A percentile compares a stretch with the other conserved stretches of the same genome.
phyloP scores from a whole-genome alignment of 2,329 filamentous ascomycete species.

The Cordyceps cateniannulata region DNA sequence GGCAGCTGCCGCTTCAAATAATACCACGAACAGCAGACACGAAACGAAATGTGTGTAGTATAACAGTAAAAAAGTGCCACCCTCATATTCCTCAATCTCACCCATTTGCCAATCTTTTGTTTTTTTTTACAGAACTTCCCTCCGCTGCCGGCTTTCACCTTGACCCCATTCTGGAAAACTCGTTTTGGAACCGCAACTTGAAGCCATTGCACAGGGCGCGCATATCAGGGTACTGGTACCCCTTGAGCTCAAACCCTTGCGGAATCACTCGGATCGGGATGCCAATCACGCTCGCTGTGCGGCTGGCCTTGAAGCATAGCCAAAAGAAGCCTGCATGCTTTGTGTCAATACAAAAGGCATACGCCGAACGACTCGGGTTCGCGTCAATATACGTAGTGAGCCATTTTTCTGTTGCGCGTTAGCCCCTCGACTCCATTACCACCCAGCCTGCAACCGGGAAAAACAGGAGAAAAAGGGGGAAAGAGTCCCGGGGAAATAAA shows the following conservation, averaged over 20 bases:
- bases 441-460: neutral
- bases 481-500: neutral
- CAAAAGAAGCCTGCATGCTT: constrained; percentile 92
- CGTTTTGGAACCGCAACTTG: constrained; percentile 69
- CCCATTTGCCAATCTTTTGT: neutral
- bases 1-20: neutral
- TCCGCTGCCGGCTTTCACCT: constrained; percentile 19
- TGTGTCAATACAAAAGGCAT: constrained; percentile 90
- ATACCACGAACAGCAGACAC: neutral
- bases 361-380: constrained; percentile 88
- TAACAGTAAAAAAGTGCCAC: constrained; percentile 5
- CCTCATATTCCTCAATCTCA: neutral
- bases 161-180: constrained; percentile 55
- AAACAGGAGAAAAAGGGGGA: neutral
- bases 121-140: neutral
- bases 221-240: constrained; percentile 90
- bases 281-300: constrained; percentile 62
- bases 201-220: constrained; percentile 93
- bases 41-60: constrained; percentile 3
- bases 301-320: constrained; percentile 91
- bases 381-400: constrained; percentile 92
- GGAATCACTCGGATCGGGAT: constrained; percentile 90
- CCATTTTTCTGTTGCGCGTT: constrained; percentile 68
- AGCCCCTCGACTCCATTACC: neutral
- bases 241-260: constrained; percentile 85